Percentiles rank a stretch among this genome's conserved stretches.
Conservation (phyloP, 192 early-diverging fungal species). For the Coemansia sp. region DNA sequence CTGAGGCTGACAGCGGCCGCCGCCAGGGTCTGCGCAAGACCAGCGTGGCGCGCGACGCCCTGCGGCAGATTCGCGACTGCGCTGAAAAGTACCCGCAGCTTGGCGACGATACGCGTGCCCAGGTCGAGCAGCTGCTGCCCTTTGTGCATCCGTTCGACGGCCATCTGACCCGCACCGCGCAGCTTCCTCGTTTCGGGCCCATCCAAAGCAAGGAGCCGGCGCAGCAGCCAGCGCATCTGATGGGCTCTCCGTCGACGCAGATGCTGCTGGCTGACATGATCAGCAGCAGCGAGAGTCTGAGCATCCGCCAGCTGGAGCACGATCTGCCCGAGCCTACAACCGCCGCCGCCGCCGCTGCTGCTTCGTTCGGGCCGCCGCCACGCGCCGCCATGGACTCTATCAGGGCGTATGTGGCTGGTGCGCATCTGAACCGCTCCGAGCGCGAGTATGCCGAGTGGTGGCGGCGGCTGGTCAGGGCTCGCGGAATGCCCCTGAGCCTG, state of each 20-base stretch:
- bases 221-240: not conserved
- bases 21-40: not conserved
- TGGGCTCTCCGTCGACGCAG: slow-evolving; percentile 22
- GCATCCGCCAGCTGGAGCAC: not conserved
- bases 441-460: slow-evolving; percentile 57
- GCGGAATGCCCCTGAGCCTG: slow-evolving; percentile 50
- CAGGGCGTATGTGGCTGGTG: slow-evolving; percentile 16
- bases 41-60: slow-evolving; percentile 42
- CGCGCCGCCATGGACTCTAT: slow-evolving; percentile 34
- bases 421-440: slow-evolving; percentile 34
- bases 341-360: not conserved
- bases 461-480: slow-evolving; percentile 35
- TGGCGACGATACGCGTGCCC: slow-evolving; percentile 12
- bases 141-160: slow-evolving; percentile 54
- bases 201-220: slow-evolving; percentile 16
- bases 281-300: slow-evolving; percentile 4
- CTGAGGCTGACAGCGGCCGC: not conserved
- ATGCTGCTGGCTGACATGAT: slow-evolving; percentile 31
- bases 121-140: slow-evolving; percentile 21
- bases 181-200: slow-evolving; percentile 34
- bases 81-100: slow-evolving; percentile 35
- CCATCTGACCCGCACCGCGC: slow-evolving; percentile 35
- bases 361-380: slow-evolving; percentile 8
- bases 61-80: slow-evolving; percentile 33
- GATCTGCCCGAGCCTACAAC: not conserved